A percentile compares a stretch with the other conserved stretches of the same genome.
Conservation (phyloP, 176 grass and related monocot species). For the Carex kokanica region DNA sequence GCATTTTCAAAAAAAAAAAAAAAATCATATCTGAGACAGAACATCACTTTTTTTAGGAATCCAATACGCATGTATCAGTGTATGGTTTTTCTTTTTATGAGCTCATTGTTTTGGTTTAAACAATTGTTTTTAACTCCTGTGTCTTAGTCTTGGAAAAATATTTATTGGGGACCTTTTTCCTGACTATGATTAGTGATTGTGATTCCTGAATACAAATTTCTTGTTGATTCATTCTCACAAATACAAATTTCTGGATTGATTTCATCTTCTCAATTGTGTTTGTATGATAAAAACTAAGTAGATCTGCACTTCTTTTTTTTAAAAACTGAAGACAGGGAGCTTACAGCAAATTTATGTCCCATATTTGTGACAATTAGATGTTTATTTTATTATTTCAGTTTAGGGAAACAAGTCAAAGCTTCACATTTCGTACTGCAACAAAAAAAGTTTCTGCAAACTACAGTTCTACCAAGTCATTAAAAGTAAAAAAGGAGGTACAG, state of each 20-base stretch:
- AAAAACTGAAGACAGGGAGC: background rate
- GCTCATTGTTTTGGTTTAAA: conserved; percentile 1
- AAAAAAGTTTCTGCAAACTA: conserved; percentile 37
- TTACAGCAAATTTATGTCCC: background rate
- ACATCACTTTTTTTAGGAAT: background rate
- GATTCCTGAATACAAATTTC: background rate
- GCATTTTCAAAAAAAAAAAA: too few species aligned
- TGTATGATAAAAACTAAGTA: background rate
- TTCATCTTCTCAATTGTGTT: background rate
- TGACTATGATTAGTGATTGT: background rate
- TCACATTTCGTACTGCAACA: conserved; percentile 37
- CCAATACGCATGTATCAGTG: background rate
- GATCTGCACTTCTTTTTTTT: background rate
- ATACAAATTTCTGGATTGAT: background rate
- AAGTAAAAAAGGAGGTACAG: conserved; percentile 44
- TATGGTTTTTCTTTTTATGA: background rate
- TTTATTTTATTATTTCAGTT: conserved; percentile 29
- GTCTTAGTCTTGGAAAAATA: background rate
- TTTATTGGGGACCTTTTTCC: background rate
- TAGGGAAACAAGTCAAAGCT: conserved; percentile 23
- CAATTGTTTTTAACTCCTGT: background rate
- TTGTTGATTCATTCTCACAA: background rate
- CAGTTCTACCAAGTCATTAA: conserved; percentile 36
- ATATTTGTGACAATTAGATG: background rate
- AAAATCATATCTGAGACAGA: background rate